Conservation (phyloP, 2,329 filamentous ascomycete species). For the Lasiodiplodia citricola region DNA sequence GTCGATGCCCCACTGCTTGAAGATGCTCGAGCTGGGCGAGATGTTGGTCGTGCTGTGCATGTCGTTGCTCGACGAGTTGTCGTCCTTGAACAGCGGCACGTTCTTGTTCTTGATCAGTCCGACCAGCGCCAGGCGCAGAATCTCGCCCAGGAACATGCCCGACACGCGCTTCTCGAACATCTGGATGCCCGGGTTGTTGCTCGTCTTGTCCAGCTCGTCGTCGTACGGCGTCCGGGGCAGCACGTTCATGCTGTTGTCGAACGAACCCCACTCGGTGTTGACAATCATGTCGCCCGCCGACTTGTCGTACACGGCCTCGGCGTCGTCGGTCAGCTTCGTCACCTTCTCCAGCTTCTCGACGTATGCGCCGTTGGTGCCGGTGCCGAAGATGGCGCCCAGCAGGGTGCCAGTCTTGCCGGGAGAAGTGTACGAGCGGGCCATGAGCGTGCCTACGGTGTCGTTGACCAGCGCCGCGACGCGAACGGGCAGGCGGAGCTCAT, state of each 20-base stretch:
- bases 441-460: slow-evolving; percentile 95
- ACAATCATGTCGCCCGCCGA: slow-evolving; percentile 94
- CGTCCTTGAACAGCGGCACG: slow-evolving; percentile 76
- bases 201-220: slow-evolving; percentile 74
- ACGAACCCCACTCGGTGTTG: slow-evolving; percentile 98
- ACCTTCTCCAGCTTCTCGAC: slow-evolving; percentile 89
- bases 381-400: slow-evolving; percentile 96
- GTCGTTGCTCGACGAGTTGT: slow-evolving; percentile 73
- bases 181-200: slow-evolving; percentile 90
- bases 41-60: slow-evolving; percentile 72
- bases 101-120: slow-evolving; percentile 71
- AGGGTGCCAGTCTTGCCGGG: slow-evolving; percentile 85
- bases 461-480: slow-evolving; percentile 96
- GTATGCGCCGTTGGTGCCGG: slow-evolving; percentile 96
- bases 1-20: slow-evolving; percentile 86
- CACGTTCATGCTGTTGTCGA: slow-evolving; percentile 90
- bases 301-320: slow-evolving; percentile 69
- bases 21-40: slow-evolving; percentile 68
- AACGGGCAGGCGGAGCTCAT: slow-evolving; percentile 83
- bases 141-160: slow-evolving; percentile 97
- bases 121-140: slow-evolving; percentile 78
- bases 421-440: slow-evolving; percentile 95
- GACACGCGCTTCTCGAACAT: slow-evolving; percentile 99
- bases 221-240: slow-evolving; percentile 88
- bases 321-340: slow-evolving; percentile 68